These are phyloP conservation scores for Chalaropsis thielavioides DNA, from an alignment of 2,329 filamentous ascomycete genomes.

Conservation along the genomic window DNA sequence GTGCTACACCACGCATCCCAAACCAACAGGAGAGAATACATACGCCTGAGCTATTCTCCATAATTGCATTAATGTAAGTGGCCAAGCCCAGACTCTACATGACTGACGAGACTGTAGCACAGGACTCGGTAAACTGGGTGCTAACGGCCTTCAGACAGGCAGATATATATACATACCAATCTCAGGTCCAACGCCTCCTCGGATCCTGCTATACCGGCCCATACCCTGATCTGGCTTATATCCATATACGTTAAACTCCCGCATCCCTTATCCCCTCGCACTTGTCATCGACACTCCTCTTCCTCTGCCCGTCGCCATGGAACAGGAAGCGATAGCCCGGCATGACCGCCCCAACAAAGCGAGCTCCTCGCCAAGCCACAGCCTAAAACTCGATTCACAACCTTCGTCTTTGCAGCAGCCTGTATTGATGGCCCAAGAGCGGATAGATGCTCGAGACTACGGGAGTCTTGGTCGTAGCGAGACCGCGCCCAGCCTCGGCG, in stretches of 20 bases:
- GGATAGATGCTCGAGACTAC: conserved; percentile 9
- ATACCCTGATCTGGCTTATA: background rate
- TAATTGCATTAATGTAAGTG: background rate
- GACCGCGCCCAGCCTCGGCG: background rate
- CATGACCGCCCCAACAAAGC: background rate
- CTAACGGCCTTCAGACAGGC: too few relatives aligned
- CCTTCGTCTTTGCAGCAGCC: background rate
- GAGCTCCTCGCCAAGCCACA: background rate
- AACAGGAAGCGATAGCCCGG: background rate
- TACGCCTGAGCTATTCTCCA: background rate
- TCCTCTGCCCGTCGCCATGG: background rate
- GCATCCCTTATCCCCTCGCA: background rate
- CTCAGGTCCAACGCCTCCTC: background rate
- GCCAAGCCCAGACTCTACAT: too few relatives aligned
- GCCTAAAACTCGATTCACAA: background rate
- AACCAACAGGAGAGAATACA: background rate
- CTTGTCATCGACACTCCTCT: background rate
- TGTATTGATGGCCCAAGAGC: conserved; percentile 1
- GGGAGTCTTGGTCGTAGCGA: background rate
- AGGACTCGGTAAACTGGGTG: too few relatives aligned
- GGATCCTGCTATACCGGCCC: too few relatives aligned
- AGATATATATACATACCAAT: background rate
- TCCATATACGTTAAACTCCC: background rate
- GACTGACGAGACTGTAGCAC: too few relatives aligned
- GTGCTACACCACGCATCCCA: background rate